phyloP scores from a whole-genome alignment of 768 basidiomycete genomes.

The Mrakia gelida region DNA sequence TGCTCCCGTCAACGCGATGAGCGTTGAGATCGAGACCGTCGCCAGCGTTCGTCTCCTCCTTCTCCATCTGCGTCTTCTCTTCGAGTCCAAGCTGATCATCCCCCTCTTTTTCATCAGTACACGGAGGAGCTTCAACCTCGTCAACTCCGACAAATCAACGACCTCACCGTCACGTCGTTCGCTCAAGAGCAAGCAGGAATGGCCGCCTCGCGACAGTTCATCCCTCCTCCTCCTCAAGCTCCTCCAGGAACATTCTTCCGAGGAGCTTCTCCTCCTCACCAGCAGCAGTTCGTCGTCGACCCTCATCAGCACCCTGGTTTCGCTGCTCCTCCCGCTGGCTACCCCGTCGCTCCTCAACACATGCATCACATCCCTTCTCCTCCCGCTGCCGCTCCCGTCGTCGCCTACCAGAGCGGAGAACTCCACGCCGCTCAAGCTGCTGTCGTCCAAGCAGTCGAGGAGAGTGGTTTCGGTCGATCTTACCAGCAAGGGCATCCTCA shows the following conservation, averaged over 20 bases:
- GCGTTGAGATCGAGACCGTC: conserved; percentile 34
- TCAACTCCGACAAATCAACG: conserved; percentile 1
- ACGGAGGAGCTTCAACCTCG: neutral
- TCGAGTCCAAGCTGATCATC: neutral
- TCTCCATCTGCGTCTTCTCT: neutral
- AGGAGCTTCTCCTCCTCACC: neutral
- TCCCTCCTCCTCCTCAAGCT: neutral
- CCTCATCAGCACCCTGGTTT: neutral
- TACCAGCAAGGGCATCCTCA: conserved; percentile 2
- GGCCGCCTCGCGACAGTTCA: neutral
- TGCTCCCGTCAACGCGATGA: conserved; percentile 47
- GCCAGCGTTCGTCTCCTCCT: conserved; percentile 28
- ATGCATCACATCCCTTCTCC: neutral
- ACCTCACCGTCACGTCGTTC: neutral
- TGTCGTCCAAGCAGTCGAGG: conserved; percentile 27
- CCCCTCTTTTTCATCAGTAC: neutral
- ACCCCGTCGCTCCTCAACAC: neutral
- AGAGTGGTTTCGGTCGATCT: conserved; percentile 1
- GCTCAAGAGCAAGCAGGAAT: neutral
- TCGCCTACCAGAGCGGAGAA: neutral
- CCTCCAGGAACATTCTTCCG: neutral
- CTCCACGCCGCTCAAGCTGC: neutral
- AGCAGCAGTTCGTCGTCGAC: conserved; percentile 1
- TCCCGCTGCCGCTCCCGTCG: neutral
- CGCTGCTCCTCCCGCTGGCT: neutral